Evolutionary conservation across 805 yeast genomes (phyloP), one percentile per base, ranked within the genome.

Genomic region (Candida maris): DNA sequence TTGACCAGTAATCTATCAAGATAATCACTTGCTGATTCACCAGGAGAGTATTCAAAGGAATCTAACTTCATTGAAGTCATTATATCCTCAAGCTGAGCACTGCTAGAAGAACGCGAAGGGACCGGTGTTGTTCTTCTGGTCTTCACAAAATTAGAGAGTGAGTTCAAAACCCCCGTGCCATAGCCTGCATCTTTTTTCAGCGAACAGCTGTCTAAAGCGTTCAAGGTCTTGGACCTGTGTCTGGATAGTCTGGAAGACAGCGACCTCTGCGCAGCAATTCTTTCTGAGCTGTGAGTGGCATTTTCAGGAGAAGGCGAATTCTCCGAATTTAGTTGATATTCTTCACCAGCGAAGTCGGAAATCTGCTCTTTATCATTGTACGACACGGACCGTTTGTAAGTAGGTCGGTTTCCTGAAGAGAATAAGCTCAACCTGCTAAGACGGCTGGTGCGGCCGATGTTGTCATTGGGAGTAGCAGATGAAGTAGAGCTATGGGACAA

Each of bases 201-300:
- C 8, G 49, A 45, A 12, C 38, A 38, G 23, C 37, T 30, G 15
- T 59, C 57, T 7, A 52, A 26, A 1, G 57, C 55, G 32, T 56
- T 56, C 30, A 61, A 34, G 1, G 66, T 61, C 37, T 51, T 52
- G n/a, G 64, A 57, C 23, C 66, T 38, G 29, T 58, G 61, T 34
- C 65, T 42, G 5, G 49, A 17, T 22, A 52, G 41, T 14, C 31
- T 35, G 14, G 26, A 21, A 5, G 45, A 22, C 13, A 45, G 40
- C 19, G 25, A 34, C 13, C 31, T 30, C 8, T 27, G 6, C 5
- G 27, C 7, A 23, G 39, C 27, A 4, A 19, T n/a, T 8, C 13
- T 17, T 21, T 9, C 21, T 7, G 31, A 15, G 13, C 31, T 28
- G 8, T 13, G 21, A 9, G 9, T 18, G 9, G 14, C 21, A 15